phyloP scores from a whole-genome alignment of 75 land plant species.

The Azolla pinnata region DNA sequence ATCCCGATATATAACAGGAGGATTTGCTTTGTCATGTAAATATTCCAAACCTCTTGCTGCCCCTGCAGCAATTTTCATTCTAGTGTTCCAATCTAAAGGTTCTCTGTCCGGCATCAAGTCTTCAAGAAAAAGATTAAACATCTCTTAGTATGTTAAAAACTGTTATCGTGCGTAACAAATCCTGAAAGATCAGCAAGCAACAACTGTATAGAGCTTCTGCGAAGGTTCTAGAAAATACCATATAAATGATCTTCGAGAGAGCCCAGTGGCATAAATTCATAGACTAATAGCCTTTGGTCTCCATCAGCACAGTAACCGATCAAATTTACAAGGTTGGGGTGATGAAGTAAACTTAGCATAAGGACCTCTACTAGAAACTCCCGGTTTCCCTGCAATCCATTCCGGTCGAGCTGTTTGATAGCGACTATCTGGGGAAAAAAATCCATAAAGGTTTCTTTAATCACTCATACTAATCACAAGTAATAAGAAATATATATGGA shows the following conservation, averaged over 20 bases:
- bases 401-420: conserved; percentile 48
- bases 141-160: too few relatives aligned
- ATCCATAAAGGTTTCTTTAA: too few relatives aligned
- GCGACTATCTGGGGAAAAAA: conserved; percentile 58
- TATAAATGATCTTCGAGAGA: conserved; percentile 54
- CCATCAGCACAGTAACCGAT: conserved; percentile 61
- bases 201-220: too few relatives aligned
- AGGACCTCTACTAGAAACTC: conserved; percentile 53
- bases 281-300: conserved; percentile 46
- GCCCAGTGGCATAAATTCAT: conserved; percentile 53
- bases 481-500: too few relatives aligned
- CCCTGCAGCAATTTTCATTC: conserved; percentile 66
- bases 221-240: conserved; percentile 30
- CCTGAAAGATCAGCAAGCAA: too few relatives aligned
- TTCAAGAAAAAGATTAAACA: too few relatives aligned
- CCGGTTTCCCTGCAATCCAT: conserved; percentile 55
- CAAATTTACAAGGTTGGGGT: conserved; percentile 42
- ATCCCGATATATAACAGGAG: conserved; percentile 69
- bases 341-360: conserved; percentile 51
- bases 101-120: conserved; percentile 43
- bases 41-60: conserved; percentile 68
- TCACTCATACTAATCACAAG: too few relatives aligned
- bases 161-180: too few relatives aligned
- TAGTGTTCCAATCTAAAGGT: conserved; percentile 53
- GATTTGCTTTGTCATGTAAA: conserved; percentile 61